Evolutionary conservation across 768 basidiomycete species (phyloP).

Genomic region (Xerocomellus intermedius): DNA sequence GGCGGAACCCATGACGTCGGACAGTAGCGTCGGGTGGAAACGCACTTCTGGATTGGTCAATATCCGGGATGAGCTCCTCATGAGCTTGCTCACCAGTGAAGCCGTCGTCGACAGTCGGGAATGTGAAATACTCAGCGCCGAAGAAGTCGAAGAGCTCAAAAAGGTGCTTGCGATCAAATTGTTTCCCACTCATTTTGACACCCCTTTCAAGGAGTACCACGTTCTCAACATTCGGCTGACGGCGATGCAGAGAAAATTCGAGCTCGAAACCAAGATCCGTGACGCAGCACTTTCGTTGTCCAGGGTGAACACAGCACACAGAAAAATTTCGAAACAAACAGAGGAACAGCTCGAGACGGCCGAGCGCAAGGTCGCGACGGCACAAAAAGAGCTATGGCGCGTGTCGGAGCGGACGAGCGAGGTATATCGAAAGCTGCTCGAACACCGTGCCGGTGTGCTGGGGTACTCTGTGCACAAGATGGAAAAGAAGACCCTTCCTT

Average conservation of each 20-base stretch:
- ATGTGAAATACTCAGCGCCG: constrained; percentile 72
- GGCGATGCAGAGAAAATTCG: constrained; percentile 70
- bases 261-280: constrained; percentile 82
- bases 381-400: constrained; percentile 70
- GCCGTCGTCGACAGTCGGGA: constrained; percentile 90
- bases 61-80: constrained; percentile 79
- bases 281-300: constrained; percentile 79
- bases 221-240: constrained; percentile 62
- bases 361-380: constrained; percentile 66
- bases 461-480: constrained; percentile 65
- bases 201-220: constrained; percentile 62
- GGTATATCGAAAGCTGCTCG: constrained; percentile 61
- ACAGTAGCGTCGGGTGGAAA: constrained; percentile 39
- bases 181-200: constrained; percentile 10
- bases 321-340: constrained; percentile 60
- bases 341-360: constrained; percentile 70
- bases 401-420: constrained; percentile 65
- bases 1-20: constrained; percentile 36
- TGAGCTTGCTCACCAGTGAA: constrained; percentile 89
- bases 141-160: constrained; percentile 70
- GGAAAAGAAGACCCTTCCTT: constrained; percentile 50
- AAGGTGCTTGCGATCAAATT: constrained; percentile 45
- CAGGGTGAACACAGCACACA: constrained; percentile 58
- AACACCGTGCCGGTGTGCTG: constrained; percentile 83
- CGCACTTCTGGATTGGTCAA: constrained; percentile 47